Evolutionary conservation across 129 eudicot genomes (phyloP).

Genomic region (Rutidosis leptorrhynchoides): DNA sequence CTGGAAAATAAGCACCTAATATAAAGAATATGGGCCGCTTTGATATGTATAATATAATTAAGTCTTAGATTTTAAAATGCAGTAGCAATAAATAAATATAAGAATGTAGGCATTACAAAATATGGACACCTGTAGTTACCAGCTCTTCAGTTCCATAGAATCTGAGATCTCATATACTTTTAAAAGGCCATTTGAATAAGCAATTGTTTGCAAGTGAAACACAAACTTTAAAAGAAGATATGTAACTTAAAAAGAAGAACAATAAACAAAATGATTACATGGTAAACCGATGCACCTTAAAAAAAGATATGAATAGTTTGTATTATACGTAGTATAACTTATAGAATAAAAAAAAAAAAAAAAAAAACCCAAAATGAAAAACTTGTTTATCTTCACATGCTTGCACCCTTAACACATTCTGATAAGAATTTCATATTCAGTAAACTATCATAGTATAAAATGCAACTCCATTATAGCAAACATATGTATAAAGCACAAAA

Average conservation of each 20-base stretch:
- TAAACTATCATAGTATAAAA: constrained; percentile 14
- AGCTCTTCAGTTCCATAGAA: constrained; percentile 65
- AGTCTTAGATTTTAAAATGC: background rate
- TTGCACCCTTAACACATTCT: background rate
- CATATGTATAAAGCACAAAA: too few relatives aligned
- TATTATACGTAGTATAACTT: background rate
- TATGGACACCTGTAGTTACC: constrained; percentile 90
- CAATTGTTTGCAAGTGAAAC: constrained; percentile 48
- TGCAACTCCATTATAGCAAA: constrained; percentile 4
- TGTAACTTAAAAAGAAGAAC: background rate
- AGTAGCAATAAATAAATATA: too few relatives aligned
- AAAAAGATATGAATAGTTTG: constrained; percentile 8
- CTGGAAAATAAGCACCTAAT: background rate
- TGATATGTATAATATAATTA: background rate
- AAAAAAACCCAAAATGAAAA: background rate
- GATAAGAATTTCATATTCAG: background rate
- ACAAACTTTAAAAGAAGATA: background rate
- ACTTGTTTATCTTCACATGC: background rate
- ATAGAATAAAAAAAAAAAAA: background rate
- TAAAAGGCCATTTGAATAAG: constrained; percentile 76
- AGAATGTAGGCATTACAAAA: too few relatives aligned
- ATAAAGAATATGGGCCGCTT: background rate
- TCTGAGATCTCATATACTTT: constrained; percentile 81
- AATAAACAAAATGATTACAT: background rate
- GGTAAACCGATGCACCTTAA: background rate